Percentiles rank a stretch among this genome's conserved stretches.
Conservation (phyloP, 805 yeast species). For the Zygotorulaspora chibaensis region DNA sequence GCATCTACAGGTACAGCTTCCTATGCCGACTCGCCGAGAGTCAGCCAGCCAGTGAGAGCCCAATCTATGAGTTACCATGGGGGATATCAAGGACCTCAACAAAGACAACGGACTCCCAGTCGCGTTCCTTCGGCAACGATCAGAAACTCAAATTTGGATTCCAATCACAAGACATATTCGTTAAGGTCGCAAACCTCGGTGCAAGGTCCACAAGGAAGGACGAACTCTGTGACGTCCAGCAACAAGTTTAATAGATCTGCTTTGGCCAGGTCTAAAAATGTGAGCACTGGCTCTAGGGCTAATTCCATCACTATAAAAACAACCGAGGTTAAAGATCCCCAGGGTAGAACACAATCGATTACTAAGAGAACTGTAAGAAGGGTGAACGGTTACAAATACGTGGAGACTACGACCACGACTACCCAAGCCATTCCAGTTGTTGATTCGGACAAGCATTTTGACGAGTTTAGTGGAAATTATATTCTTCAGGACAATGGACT, state of each 20-base stretch:
- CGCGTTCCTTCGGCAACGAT: slow-evolving; percentile 1
- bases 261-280: background rate
- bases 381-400: slow-evolving; percentile 46
- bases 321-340: slow-evolving; percentile 46
- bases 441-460: slow-evolving; percentile 32
- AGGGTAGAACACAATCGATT: slow-evolving; percentile 52
- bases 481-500: slow-evolving; percentile 15
- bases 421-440: slow-evolving; percentile 20
- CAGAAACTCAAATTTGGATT: slow-evolving; percentile 2
- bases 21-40: background rate
- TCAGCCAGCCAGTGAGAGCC: slow-evolving; percentile 7
- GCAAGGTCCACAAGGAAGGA: slow-evolving; percentile 11
- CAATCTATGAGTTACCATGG: slow-evolving; percentile 6
- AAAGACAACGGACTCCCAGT: background rate
- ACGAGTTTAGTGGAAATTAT: slow-evolving; percentile 30
- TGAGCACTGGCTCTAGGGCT: slow-evolving; percentile 20
- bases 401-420: slow-evolving; percentile 45
- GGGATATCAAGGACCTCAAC: background rate
- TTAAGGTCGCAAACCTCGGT: slow-evolving; percentile 20
- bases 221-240: slow-evolving; percentile 25
- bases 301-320: slow-evolving; percentile 43
- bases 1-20: slow-evolving; percentile 14
- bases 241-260: background rate
- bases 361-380: slow-evolving; percentile 50
- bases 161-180: slow-evolving; percentile 19